A percentile compares a stretch with the other conserved stretches of the same genome.
Conservation (phyloP, 1,284 basidiomycete species). For the Sanghuangporus baumii region DNA sequence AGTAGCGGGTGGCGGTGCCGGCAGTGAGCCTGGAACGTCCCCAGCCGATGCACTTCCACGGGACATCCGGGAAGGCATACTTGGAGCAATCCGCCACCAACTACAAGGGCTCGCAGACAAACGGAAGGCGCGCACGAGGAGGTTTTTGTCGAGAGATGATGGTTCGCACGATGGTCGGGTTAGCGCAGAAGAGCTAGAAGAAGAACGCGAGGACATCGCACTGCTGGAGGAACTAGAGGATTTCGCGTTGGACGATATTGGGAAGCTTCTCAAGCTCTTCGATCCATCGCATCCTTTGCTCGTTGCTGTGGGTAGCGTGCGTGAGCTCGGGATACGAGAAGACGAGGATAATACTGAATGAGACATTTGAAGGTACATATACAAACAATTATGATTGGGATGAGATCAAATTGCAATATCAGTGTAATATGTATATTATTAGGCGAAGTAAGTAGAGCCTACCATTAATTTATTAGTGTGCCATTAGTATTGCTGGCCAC, state of each 20-base stretch:
- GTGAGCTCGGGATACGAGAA: constrained; percentile 53
- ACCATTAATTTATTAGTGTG: no score
- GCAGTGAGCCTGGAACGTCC: neutral
- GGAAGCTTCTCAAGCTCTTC: constrained; percentile 47
- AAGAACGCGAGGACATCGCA: constrained; percentile 63
- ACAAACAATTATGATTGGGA: neutral
- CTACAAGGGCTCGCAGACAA: constrained; percentile 60
- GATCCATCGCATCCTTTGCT: constrained; percentile 56
- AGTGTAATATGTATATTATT: no score
- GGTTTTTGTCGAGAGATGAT: neutral
- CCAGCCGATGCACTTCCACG: constrained; percentile 36
- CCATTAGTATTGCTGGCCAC: no score
- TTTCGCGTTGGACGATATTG: constrained; percentile 70
- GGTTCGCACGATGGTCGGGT: constrained; percentile 26
- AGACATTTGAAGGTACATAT: neutral
- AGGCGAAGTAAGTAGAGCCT: no score
- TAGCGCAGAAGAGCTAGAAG: constrained; percentile 30
- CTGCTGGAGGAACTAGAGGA: constrained; percentile 72
- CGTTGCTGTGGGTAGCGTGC: constrained; percentile 63
- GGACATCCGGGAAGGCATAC: constrained; percentile 46
- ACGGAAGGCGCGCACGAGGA: constrained; percentile 44
- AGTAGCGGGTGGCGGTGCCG: constrained; percentile 46
- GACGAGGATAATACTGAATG: constrained; percentile 16
- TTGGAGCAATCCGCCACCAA: constrained; percentile 66
- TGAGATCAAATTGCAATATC: neutral